Evolutionary conservation across 139 green algal species (phyloP).

Genomic region (Tetradesmus lagerheimii): DNA sequence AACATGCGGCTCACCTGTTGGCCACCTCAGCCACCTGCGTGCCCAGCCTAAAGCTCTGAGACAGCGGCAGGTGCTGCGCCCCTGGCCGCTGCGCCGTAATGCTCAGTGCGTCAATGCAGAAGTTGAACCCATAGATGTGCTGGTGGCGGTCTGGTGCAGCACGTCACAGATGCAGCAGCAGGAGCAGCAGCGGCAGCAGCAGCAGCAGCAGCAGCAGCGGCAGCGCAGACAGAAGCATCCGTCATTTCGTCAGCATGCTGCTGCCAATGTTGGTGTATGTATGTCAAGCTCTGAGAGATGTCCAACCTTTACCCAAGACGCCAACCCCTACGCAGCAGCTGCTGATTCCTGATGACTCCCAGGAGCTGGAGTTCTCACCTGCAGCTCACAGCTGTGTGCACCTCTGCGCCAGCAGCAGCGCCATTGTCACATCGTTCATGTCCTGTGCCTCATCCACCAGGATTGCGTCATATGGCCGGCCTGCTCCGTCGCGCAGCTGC

Average conservation of each 20-base stretch:
- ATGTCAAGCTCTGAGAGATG: no score
- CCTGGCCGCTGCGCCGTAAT: not conserved
- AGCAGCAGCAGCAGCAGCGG: no score
- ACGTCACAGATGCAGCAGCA: not conserved
- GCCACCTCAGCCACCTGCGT: constrained; percentile 8
- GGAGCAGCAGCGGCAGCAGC: not conserved
- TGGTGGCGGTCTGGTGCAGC: not conserved
- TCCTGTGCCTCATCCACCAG: constrained; percentile 44
- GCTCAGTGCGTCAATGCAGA: not conserved
- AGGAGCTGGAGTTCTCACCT: not conserved
- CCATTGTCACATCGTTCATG: not conserved
- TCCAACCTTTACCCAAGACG: no score
- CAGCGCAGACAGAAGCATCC: no score
- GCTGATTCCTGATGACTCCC: no score
- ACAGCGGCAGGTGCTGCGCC: not conserved
- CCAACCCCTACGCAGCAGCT: no score
- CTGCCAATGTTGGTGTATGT: no score
- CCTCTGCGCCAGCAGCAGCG: constrained; percentile 4
- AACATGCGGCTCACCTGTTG: not conserved
- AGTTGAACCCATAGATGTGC: constrained; percentile 49
- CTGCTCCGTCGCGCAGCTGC: not conserved
- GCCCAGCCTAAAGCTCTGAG: not conserved
- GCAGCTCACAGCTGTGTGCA: not conserved
- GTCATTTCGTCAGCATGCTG: no score
- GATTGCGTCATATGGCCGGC: constrained; percentile 31